A percentile compares a stretch with the other conserved stretches of the same genome.
These are phyloP conservation scores for Aspergillus terreus DNA, from an alignment of 2,329 filamentous ascomycete genomes.

Conservation along the genomic window DNA sequence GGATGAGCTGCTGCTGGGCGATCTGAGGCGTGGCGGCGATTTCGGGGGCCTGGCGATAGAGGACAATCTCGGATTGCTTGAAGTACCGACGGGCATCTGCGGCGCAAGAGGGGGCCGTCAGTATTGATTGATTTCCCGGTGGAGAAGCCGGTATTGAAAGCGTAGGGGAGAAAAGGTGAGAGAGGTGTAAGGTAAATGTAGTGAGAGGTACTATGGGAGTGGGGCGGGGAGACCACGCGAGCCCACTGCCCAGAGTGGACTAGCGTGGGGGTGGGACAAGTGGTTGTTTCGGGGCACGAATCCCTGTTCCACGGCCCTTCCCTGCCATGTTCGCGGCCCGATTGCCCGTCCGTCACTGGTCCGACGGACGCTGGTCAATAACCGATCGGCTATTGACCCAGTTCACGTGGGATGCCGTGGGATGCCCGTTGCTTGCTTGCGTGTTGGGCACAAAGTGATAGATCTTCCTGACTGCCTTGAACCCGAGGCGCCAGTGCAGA, in stretches of 20 bases:
- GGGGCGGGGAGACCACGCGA: constrained; percentile 20
- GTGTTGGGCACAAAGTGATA: background rate
- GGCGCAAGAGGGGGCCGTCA: constrained; percentile 8
- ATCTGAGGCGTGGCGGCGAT: constrained; percentile 39
- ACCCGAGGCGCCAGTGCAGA: constrained; percentile 14
- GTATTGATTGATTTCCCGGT: constrained; percentile 5
- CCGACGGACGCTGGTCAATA: constrained; percentile 27
- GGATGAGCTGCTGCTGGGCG: constrained; percentile 38
- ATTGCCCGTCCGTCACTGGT: constrained; percentile 12
- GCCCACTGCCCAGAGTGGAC: constrained; percentile 12
- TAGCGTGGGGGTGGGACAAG: constrained; percentile 29
- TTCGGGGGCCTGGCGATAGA: constrained; percentile 71
- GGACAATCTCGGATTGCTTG: constrained; percentile 97
- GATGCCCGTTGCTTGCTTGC: constrained; percentile 5
- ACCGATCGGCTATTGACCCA: constrained; percentile 33
- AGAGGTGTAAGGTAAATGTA: constrained; percentile 10
- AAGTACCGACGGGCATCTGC: constrained; percentile 93
- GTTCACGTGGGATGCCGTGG: constrained; percentile 14
- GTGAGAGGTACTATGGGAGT: constrained; percentile 2
- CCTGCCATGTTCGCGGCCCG: constrained; percentile 17
- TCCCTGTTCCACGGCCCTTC: background rate
- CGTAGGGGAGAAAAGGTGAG: constrained; percentile 6
- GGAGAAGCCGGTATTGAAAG: background rate
- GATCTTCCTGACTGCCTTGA: constrained; percentile 3
- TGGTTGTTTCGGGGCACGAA: constrained; percentile 9